These are phyloP conservation scores for Aphanomyces euteiches DNA, from an alignment of 352 stramenopile species.

Conservation along the genomic window DNA sequence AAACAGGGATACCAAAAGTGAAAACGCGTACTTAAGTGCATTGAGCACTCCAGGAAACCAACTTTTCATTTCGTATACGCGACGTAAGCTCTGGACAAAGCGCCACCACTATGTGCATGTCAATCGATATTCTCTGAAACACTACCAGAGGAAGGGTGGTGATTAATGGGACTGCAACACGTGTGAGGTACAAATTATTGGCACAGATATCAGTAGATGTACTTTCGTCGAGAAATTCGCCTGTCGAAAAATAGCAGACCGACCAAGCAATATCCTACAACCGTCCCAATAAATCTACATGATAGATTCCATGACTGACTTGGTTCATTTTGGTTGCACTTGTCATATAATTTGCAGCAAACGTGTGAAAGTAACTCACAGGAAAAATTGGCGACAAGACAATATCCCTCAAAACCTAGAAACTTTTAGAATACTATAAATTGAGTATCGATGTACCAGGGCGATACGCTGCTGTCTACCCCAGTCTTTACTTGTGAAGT, in stretches of 20 bases:
- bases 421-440: neutral
- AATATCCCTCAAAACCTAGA: constrained; percentile 65
- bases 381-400: constrained; percentile 86
- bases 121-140: neutral
- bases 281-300: neutral
- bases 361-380: constrained; percentile 93
- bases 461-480: constrained; percentile 77
- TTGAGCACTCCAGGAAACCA: constrained; percentile 95
- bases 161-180: constrained; percentile 92
- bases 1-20: constrained; percentile 79
- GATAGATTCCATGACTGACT: constrained; percentile 27
- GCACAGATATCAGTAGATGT: constrained; percentile 5
- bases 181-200: constrained; percentile 88
- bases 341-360: constrained; percentile 82
- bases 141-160: constrained; percentile 87
- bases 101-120: constrained; percentile 73
- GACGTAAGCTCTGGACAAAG: constrained; percentile 94
- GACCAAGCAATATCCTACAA: constrained; percentile 83
- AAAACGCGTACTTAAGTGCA: constrained; percentile 92
- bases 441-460: constrained; percentile 37
- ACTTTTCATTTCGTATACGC: constrained; percentile 91
- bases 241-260: constrained; percentile 91
- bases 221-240: constrained; percentile 82
- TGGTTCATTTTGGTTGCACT: constrained; percentile 81
- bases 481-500: constrained; percentile 87